These are phyloP conservation scores for Malassezia psittaci DNA, from an alignment of 1,284 basidiomycete genomes.

Conservation along the genomic window DNA sequence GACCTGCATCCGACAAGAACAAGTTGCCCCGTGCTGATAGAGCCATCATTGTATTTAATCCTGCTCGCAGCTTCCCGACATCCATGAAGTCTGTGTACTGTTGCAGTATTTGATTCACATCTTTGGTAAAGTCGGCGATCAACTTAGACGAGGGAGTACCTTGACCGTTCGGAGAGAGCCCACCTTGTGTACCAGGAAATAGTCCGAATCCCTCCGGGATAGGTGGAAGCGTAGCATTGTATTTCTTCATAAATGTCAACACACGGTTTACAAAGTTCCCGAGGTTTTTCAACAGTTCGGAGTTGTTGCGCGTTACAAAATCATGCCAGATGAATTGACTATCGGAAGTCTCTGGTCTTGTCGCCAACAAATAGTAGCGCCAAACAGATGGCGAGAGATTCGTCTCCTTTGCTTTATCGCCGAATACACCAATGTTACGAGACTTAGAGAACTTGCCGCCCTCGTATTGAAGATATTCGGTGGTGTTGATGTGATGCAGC, in stretches of 20 bases:
- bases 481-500: conserved; percentile 87
- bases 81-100: conserved; percentile 85
- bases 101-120: conserved; percentile 68
- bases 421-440: conserved; percentile 91
- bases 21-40: conserved; percentile 85
- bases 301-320: conserved; percentile 89
- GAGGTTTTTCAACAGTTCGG: conserved; percentile 86
- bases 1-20: conserved; percentile 80
- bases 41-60: conserved; percentile 77
- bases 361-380: conserved; percentile 90
- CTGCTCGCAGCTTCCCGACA: conserved; percentile 74
- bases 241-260: conserved; percentile 86
- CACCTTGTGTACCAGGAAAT: conserved; percentile 22
- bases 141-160: conserved; percentile 18
- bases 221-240: conserved; percentile 60
- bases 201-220: conserved; percentile 31
- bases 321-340: conserved; percentile 95
- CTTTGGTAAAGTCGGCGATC: conserved; percentile 57
- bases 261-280: conserved; percentile 96
- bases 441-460: conserved; percentile 99
- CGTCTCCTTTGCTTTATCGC: conserved; percentile 83
- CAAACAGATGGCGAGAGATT: conserved; percentile 87
- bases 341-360: conserved; percentile 85
- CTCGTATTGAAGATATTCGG: conserved; percentile 97
- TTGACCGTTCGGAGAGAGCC: conserved; percentile 20